These are phyloP conservation scores for Globisporangium sylvaticum DNA, from an alignment of 352 stramenopile species.

Conservation along the genomic window DNA sequence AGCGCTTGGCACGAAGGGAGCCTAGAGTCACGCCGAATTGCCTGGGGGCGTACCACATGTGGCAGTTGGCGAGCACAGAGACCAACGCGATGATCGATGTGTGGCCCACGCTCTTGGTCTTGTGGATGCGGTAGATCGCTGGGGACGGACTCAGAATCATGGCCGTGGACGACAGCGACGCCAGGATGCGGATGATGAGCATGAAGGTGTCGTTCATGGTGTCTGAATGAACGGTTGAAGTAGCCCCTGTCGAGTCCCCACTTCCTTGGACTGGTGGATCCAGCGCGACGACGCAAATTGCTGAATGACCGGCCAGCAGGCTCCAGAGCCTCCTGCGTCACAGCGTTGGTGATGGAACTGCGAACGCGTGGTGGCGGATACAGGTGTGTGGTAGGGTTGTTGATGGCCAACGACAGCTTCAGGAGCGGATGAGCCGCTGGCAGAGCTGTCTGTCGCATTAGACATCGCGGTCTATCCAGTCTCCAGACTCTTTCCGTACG, in stretches of 20 bases:
- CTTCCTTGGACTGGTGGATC: neutral
- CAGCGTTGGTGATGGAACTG: neutral
- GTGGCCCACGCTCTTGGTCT: slow-evolving; percentile 30
- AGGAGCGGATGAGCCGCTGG: too few species aligned
- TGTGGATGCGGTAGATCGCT: slow-evolving; percentile 33
- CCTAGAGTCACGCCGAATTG: too few species aligned
- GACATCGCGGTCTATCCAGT: neutral
- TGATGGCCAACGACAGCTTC: neutral
- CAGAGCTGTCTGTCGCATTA: neutral
- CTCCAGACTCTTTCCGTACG: neutral
- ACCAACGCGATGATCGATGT: slow-evolving; percentile 37
- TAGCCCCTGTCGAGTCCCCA: neutral
- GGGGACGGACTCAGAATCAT: slow-evolving; percentile 36
- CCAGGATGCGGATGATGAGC: slow-evolving; percentile 18
- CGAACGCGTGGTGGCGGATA: neutral
- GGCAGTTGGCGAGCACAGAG: slow-evolving; percentile 35
- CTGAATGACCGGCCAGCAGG: neutral
- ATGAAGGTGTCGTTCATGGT: slow-evolving; percentile 5
- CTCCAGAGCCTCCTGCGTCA: neutral
- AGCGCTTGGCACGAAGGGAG: too few species aligned
- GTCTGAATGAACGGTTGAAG: neutral
- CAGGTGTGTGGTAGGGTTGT: neutral
- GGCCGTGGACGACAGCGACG: slow-evolving; percentile 29
- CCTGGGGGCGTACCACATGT: slow-evolving; percentile 20
- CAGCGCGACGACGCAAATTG: neutral